These are phyloP conservation scores for Alternaria dauci DNA, from an alignment of 2,329 filamentous ascomycete species.

Conservation along the genomic window DNA sequence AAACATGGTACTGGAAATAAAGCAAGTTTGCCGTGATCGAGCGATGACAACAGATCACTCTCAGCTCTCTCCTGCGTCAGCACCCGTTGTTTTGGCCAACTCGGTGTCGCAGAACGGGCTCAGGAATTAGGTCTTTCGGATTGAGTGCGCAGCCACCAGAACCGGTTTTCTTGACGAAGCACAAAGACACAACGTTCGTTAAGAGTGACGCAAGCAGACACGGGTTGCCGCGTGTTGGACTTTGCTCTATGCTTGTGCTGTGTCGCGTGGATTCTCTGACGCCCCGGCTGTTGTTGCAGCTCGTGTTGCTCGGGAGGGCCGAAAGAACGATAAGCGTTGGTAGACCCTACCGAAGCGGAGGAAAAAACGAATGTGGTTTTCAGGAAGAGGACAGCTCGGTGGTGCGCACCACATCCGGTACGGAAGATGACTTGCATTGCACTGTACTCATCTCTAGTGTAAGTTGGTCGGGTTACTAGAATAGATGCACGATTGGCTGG, in stretches of 20 bases:
- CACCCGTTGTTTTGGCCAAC: background rate
- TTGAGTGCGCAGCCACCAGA: conserved; percentile 15
- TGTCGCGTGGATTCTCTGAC: conserved; percentile 26
- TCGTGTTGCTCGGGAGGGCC: conserved; percentile 2
- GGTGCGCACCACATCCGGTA: conserved; percentile 17
- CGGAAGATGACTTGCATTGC: conserved; percentile 28
- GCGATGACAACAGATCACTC: conserved; percentile 7
- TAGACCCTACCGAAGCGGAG: conserved; percentile 2
- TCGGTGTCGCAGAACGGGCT: conserved; percentile 11
- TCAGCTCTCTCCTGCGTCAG: conserved; percentile 3
- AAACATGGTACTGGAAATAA: conserved; percentile 3
- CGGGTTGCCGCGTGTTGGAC: conserved; percentile 11
- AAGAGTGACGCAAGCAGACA: conserved; percentile 15
- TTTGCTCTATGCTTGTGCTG: conserved; percentile 11
- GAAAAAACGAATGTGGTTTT: conserved; percentile 10
- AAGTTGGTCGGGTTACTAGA: conserved; percentile 7
- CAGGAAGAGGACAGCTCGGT: conserved; percentile 12
- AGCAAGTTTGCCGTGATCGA: conserved; percentile 9
- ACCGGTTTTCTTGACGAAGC: conserved; percentile 18
- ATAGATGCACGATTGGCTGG: conserved; percentile 13
- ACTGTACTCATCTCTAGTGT: conserved; percentile 7
- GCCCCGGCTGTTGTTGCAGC: conserved; percentile 20
- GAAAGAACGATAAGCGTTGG: conserved; percentile 10
- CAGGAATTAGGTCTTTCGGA: conserved; percentile 8
- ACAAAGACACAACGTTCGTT: conserved; percentile 15